Evolutionary conservation across 148 eudicot species (phyloP).

Genomic region (Diospyros kaki): DNA sequence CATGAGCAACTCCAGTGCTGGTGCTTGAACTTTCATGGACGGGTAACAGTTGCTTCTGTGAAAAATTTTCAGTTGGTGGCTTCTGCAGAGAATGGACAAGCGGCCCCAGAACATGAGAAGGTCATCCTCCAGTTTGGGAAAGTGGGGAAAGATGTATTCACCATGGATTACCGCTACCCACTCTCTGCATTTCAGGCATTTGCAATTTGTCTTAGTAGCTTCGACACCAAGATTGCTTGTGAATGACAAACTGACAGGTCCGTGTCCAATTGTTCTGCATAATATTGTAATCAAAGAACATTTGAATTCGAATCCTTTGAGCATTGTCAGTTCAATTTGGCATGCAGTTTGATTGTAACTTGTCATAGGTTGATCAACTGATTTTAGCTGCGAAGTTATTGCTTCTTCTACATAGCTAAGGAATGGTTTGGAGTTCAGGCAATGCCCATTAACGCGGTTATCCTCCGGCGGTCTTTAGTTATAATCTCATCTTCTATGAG

Average conservation of each 20-base stretch:
- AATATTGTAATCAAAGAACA: background rate
- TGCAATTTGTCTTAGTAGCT: constrained; percentile 27
- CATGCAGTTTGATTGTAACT: background rate
- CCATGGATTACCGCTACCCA: constrained; percentile 25
- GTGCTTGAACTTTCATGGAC: constrained; percentile 27
- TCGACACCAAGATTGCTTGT: constrained; percentile 34
- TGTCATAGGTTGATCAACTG: background rate
- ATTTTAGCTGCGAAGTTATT: background rate
- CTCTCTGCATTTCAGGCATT: constrained; percentile 26
- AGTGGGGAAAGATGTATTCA: constrained; percentile 26
- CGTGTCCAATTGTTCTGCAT: background rate
- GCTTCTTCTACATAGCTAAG: background rate
- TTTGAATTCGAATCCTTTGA: background rate
- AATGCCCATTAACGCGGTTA: background rate
- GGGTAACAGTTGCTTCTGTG: constrained; percentile 24
- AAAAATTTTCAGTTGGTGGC: constrained; percentile 29
- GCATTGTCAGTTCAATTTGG: background rate
- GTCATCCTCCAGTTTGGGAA: constrained; percentile 30
- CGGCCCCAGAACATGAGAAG: constrained; percentile 9
- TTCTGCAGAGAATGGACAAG: background rate
- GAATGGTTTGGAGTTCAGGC: background rate
- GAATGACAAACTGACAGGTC: constrained; percentile 41
- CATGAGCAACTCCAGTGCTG: constrained; percentile 31
- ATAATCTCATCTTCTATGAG: background rate
- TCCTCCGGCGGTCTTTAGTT: background rate